Conservation (phyloP, 2,329 filamentous ascomycete genomes). For the Verticillium nonalfalfae region DNA sequence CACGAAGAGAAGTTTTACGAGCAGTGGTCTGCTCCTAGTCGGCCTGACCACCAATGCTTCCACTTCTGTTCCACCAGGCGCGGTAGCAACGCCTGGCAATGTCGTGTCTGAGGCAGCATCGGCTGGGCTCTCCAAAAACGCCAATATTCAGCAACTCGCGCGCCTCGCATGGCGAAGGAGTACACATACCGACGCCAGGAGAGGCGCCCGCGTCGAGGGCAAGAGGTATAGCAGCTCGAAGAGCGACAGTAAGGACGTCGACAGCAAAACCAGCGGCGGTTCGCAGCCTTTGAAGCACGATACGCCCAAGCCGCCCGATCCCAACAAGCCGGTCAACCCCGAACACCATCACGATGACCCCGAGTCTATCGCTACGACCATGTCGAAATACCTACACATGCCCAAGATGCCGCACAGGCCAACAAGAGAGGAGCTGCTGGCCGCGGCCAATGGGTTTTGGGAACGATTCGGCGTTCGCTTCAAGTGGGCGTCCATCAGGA, state of each 20-base stretch:
- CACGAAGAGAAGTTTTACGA: conserved; percentile 45
- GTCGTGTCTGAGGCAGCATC: conserved; percentile 26
- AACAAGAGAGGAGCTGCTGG: conserved; percentile 86
- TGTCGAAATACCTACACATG: conserved; percentile 55
- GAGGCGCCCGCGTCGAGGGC: conserved; percentile 11
- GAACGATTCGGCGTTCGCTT: conserved; percentile 84
- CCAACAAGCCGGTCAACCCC: conserved; percentile 11
- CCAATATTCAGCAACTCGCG: conserved; percentile 26
- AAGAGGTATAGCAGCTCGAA: conserved; percentile 24
- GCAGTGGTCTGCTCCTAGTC: conserved; percentile 46
- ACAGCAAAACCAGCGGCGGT: conserved; percentile 5
- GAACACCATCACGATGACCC: conserved; percentile 16
- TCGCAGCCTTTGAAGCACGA: conserved; percentile 3
- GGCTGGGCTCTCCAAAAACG: conserved; percentile 17
- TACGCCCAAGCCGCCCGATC: conserved; percentile 7
- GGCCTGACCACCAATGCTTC: conserved; percentile 32
- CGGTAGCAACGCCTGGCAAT: conserved; percentile 31
- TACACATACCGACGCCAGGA: conserved; percentile 20
- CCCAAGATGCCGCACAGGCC: conserved; percentile 77
- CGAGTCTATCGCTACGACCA: conserved; percentile 41
- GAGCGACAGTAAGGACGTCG: conserved; percentile 11
- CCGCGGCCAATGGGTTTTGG: conserved; percentile 89
- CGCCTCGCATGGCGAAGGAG: conserved; percentile 28
- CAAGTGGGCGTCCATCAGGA: conserved; percentile 96
- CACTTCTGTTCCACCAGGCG: conserved; percentile 20